phyloP scores from a whole-genome alignment of 768 basidiomycete species.

The Lanmaoa rubissima region DNA sequence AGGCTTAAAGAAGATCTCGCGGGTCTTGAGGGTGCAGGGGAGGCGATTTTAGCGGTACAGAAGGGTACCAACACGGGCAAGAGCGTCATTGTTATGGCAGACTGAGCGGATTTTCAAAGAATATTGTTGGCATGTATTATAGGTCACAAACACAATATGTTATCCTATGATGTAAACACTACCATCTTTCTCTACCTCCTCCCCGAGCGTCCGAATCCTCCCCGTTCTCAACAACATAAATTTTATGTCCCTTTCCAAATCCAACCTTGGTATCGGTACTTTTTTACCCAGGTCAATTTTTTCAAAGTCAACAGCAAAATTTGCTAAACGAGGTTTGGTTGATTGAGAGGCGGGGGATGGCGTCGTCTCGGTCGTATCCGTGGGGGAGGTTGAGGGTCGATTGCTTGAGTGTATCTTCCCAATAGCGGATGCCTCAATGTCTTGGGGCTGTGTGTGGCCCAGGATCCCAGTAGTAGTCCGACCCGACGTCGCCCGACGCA shows the following conservation, averaged over 20 bases:
- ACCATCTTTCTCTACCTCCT: slow-evolving; percentile 20
- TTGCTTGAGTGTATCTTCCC: not conserved
- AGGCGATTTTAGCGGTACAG: slow-evolving; percentile 38
- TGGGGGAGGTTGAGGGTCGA: not conserved
- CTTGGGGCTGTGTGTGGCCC: not conserved
- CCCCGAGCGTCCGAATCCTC: slow-evolving; percentile 22
- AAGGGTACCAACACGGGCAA: slow-evolving; percentile 37
- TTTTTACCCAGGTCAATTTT: slow-evolving; percentile 6
- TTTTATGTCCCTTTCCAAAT: slow-evolving; percentile 5
- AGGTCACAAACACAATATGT: not conserved
- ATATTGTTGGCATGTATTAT: not conserved
- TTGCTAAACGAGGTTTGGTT: slow-evolving; percentile 22
- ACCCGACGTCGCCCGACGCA: not conserved
- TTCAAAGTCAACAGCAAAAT: slow-evolving; percentile 17
- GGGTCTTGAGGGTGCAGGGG: slow-evolving; percentile 42
- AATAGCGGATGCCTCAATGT: not conserved
- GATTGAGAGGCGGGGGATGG: not conserved
- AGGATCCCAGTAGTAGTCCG: not conserved
- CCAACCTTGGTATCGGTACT: slow-evolving; percentile 9
- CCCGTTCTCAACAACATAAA: slow-evolving; percentile 27
- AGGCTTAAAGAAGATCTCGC: slow-evolving; percentile 47
- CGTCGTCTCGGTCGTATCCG: not conserved
- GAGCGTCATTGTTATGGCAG: slow-evolving; percentile 13
- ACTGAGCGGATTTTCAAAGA: not conserved
- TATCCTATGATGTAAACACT: slow-evolving; percentile 18